Base-by-base conservation (phyloP, 1,284 basidiomycete species). In the Cystobasidium pallidum region DNA sequence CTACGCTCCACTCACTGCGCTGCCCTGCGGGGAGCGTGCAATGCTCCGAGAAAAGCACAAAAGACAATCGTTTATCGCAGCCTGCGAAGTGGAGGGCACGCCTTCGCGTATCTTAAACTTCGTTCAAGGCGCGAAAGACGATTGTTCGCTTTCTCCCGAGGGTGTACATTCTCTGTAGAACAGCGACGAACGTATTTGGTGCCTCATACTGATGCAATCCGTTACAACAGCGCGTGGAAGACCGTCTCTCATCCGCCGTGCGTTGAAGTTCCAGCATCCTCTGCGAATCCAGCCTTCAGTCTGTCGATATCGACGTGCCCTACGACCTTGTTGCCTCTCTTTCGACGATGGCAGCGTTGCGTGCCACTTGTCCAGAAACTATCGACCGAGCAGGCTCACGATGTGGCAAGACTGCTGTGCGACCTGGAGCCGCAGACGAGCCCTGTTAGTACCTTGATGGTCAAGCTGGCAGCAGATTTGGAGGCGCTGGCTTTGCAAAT, bases 391-490 rank as follows among this genome's bases (percentile, higher is more conserved):
- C 57, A 61, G 45, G 54, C 55, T 30, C 43, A 49, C 13, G 67
- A 70, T 62, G 67, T 70, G 7, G 67, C 67, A 3, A 41, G 67
- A 26, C 57, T 70, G 2, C 34, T 70, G 13, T 70, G 67, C 67
- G 67, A 70, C 45, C n/a, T 70, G 17, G 67, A 70, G 32, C 67
- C 67, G 6, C 24, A 47, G 43, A 49, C 67, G 8, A 51, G 43
- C 2, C 67, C 67, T 1, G 58, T 70, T 34, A 49, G 41, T 32
- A 62, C 58, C 17, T 41, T 26, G 17, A 70, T 70, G 67, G 52
- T 70, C 13, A 55, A 49, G 45, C 15, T 70, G 21, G 67, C 67
- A 11, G 52, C 32, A 26, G 67, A 70, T 62, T 51, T 62, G 34
- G 13, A 52, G 34, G 28, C 49, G 1, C 24, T 70, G 24, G 67